These are phyloP conservation scores for Leccinum variabile DNA, from an alignment of 1,284 basidiomycete genomes.

Conservation along the genomic window DNA sequence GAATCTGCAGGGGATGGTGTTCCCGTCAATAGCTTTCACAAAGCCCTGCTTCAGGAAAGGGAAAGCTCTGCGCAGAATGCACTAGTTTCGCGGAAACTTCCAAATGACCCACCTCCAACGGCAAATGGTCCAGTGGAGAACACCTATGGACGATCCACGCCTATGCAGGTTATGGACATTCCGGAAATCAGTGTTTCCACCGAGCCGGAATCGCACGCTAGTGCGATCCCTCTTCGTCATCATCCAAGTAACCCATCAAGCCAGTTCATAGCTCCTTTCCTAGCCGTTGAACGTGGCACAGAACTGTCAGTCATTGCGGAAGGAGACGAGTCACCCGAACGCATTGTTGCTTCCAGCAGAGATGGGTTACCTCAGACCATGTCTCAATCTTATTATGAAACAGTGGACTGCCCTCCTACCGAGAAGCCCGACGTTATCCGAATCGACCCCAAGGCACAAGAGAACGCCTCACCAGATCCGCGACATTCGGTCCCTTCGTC, in stretches of 20 bases:
- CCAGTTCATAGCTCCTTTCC: constrained; percentile 11
- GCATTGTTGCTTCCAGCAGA: constrained; percentile 9
- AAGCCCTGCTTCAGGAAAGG: constrained; percentile 46
- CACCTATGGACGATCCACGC: background rate
- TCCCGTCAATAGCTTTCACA: constrained; percentile 51
- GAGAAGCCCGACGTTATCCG: background rate
- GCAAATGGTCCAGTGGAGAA: background rate
- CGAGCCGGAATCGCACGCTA: constrained; percentile 9
- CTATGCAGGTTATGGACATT: constrained; percentile 8
- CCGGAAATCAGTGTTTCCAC: constrained; percentile 9
- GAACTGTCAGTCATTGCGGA: constrained; percentile 71
- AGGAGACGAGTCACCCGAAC: constrained; percentile 59
- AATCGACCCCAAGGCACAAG: constrained; percentile 1
- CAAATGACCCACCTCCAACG: background rate
- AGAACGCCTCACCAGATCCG: constrained; percentile 1
- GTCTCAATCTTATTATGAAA: background rate
- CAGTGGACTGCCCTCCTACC: background rate
- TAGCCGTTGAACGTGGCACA: constrained; percentile 20
- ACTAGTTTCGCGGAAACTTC: background rate
- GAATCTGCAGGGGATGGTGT: constrained; percentile 40
- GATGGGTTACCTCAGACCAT: background rate
- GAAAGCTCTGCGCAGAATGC: constrained; percentile 21
- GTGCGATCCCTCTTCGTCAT: constrained; percentile 2
- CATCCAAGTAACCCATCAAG: constrained; percentile 2
- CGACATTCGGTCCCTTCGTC: constrained; percentile 22